Conservation (phyloP, 164 flowering plant species). For the Macadamia integrifolia region DNA sequence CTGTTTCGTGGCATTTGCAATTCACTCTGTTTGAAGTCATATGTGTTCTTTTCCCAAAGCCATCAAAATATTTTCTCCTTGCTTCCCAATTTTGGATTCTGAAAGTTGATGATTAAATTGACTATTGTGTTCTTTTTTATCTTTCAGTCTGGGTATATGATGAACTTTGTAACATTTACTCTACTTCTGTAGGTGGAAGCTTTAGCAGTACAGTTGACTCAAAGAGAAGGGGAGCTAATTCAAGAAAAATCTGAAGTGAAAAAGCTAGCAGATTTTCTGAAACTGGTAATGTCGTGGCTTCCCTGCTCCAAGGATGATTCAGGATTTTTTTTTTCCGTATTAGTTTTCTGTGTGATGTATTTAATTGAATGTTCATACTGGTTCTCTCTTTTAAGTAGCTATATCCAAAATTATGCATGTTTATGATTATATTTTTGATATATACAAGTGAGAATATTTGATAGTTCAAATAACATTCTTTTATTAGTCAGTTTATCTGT, state of each 20-base stretch:
- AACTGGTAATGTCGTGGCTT: conserved; percentile 40
- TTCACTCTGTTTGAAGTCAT: too few species aligned
- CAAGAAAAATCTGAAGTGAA: conserved; percentile 92
- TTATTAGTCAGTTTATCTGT: too few species aligned
- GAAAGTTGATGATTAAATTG: too few species aligned
- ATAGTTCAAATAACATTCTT: too few species aligned
- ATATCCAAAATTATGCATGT: too few species aligned
- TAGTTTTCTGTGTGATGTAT: not conserved
- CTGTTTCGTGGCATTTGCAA: too few species aligned
- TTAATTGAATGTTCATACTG: not conserved
- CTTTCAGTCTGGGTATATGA: not conserved
- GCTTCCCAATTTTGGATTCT: not conserved
- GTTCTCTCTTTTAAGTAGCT: not conserved
- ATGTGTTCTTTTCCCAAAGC: too few species aligned
- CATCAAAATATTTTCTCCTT: too few species aligned
- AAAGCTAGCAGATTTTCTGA: conserved; percentile 83
- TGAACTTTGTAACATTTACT: not conserved
- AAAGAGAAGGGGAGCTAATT: conserved; percentile 92
- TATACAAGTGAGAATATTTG: too few species aligned
- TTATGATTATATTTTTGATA: too few species aligned
- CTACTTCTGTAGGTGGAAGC: conserved; percentile 70
- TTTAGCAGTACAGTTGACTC: conserved; percentile 86
- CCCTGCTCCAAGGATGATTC: not conserved
- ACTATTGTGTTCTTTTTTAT: not conserved
- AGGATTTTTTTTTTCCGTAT: not conserved